Evolutionary conservation across 208 protist species (phyloP).

Genomic region (Trypanosoma mega): DNA sequence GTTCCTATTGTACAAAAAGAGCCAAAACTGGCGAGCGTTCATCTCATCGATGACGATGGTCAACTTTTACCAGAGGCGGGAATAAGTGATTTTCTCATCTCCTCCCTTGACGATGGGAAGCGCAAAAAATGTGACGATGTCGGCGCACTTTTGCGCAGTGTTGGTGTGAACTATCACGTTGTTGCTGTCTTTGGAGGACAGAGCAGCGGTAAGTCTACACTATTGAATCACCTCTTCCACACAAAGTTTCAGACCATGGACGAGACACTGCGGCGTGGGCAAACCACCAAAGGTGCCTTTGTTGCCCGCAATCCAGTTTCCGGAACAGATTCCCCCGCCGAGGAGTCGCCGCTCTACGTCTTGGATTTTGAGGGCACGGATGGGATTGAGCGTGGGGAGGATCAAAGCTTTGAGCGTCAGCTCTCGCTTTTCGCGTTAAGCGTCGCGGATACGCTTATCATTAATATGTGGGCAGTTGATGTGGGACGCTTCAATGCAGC

Average conservation of each 20-base stretch:
- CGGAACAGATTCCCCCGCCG: slow-evolving; percentile 21
- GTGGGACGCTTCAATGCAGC: slow-evolving; percentile 95
- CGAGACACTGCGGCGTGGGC: slow-evolving; percentile 75
- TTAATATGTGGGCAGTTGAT: slow-evolving; percentile 98
- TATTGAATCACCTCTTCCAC: slow-evolving; percentile 96
- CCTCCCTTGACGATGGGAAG: neutral
- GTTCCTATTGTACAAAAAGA: neutral
- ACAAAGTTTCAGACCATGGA: slow-evolving; percentile 95
- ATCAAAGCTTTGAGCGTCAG: slow-evolving; percentile 96
- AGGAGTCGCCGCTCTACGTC: slow-evolving; percentile 75
- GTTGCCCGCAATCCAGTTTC: slow-evolving; percentile 25
- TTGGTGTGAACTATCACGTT: slow-evolving; percentile 81
- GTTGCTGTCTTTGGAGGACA: slow-evolving; percentile 96
- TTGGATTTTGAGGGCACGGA: slow-evolving; percentile 98
- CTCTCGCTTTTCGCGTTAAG: slow-evolving; percentile 96
- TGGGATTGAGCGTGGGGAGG: slow-evolving; percentile 94
- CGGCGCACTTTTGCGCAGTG: slow-evolving; percentile 28
- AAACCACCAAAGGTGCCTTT: slow-evolving; percentile 96
- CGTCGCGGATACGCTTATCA: slow-evolving; percentile 95
- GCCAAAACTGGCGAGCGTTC: slow-evolving; percentile 32
- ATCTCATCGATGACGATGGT: slow-evolving; percentile 72
- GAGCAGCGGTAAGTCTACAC: slow-evolving; percentile 96
- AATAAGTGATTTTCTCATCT: slow-evolving; percentile 47
- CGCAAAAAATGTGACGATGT: neutral
- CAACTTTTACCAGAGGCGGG: slow-evolving; percentile 47